These are phyloP conservation scores for Termitomyces sp. DNA, from an alignment of 768 basidiomycete species.

Conservation along the genomic window DNA sequence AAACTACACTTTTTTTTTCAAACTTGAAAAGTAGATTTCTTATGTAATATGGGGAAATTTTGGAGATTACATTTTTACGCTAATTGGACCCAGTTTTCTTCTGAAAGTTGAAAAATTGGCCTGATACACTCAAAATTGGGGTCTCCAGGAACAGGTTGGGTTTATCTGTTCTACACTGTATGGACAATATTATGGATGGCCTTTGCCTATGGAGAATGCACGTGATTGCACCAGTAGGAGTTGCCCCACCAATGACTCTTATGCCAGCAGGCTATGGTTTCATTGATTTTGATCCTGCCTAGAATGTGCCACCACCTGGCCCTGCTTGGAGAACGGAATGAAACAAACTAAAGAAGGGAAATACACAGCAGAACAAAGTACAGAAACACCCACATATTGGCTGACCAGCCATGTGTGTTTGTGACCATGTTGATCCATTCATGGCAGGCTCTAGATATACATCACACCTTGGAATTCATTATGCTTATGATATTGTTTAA, in stretches of 20 bases:
- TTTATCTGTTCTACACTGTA: too few relatives aligned
- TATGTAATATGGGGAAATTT: too few relatives aligned
- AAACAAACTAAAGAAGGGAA: too few relatives aligned
- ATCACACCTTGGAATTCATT: neutral
- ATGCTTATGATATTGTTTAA: neutral
- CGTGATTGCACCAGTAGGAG: neutral
- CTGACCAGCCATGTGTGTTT: conserved; percentile 3
- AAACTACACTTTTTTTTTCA: too few relatives aligned
- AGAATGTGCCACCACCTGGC: neutral
- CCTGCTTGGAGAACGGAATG: conserved; percentile 5
- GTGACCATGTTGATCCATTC: conserved; percentile 14
- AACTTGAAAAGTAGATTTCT: too few relatives aligned
- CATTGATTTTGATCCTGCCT: conserved; percentile 2
- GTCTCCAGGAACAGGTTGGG: too few relatives aligned
- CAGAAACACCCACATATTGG: neutral
- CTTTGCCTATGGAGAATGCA: neutral
- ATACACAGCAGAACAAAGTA: neutral
- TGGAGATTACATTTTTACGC: too few relatives aligned
- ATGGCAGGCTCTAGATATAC: conserved; percentile 15
- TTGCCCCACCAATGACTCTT: neutral
- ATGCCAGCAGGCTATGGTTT: neutral
- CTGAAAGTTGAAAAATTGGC: too few relatives aligned
- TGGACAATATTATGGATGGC: neutral
- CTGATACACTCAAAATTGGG: too few relatives aligned
- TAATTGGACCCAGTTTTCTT: too few relatives aligned